Base-by-base conservation (phyloP, 2,329 filamentous ascomycete species). In the Trichophyton equinum region DNA sequence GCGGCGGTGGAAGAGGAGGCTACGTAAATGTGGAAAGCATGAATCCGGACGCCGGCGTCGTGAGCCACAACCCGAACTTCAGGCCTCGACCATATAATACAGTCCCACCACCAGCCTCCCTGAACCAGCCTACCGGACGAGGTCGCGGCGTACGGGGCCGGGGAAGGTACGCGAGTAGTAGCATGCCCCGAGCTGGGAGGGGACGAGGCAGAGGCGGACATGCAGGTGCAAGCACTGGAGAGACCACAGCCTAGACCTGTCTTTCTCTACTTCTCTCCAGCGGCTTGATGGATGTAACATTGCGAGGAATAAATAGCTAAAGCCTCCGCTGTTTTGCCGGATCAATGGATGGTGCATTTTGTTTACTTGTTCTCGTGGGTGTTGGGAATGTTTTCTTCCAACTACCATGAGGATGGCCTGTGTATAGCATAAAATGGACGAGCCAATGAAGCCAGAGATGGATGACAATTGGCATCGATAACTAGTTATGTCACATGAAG, bases 51-150 rank as follows among this genome's bases (percentile, higher is more conserved):
- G 76, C 76, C 38, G 79, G 78, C 25, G 74, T 83, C 6, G 68
- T 81, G n/a, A 68, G 72, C 56, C 77, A 78, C 67, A 82, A 81
- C 66, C 78, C 77, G 2, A 74, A 74, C 56, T 82, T 82, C 69
- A 72, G 75, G 51, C 78, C 79, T 11, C 76, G 79, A 63, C 72
- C 72, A 64, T 79, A 79, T 63, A 70, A 70, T 59, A 76, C 73
- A 61, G 77, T 79, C 3, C 77, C 79, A 33, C 74, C 74, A 36
- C 74, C 74, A n/a, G 63, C 70, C 20, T 67, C 56, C 58, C 62
- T 76, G 30, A 70, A 73, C 22, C 66, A 70, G 20, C 63, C 67
- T 44, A 66, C 70, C 49, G 40, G 36, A 2, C 64, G 70, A 46
- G 65, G 65, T 13, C 59, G 63, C 60, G 61, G 61, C 47, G 27